Evolutionary conservation across 192 early-diverging fungal species (phyloP).

Genomic region (Jimgerdemannia flammicorona): DNA sequence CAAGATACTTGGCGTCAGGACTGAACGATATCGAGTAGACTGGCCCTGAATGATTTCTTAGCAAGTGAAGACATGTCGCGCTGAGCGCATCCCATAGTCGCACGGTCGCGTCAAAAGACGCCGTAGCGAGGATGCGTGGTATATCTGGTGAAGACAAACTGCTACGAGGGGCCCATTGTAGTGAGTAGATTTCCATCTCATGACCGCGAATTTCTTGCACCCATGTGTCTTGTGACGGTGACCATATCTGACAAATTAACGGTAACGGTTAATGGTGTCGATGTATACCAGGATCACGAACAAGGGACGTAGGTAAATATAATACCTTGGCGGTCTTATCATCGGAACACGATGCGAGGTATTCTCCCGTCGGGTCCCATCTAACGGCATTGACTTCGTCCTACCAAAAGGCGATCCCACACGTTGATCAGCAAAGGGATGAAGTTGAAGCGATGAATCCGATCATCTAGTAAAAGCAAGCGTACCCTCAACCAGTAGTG

Average conservation of each 20-base stretch:
- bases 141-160: conserved; percentile 31
- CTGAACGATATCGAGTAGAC: conserved; percentile 76
- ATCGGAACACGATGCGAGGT: conserved; percentile 76
- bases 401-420: conserved; percentile 7
- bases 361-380: conserved; percentile 66
- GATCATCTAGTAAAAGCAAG: no score
- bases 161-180: conserved; percentile 75
- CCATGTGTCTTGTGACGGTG: conserved; percentile 49
- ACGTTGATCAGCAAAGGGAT: background rate
- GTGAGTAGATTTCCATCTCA: conserved; percentile 70
- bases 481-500: background rate
- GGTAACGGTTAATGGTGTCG: conserved; percentile 2
- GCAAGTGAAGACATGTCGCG: conserved; percentile 59
- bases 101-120: conserved; percentile 78
- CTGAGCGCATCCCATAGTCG: conserved; percentile 83
- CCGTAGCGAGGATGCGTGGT: conserved; percentile 61
- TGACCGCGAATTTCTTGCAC: conserved; percentile 65
- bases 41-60: conserved; percentile 66
- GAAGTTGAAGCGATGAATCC: background rate
- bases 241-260: conserved; percentile 47
- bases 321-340: conserved; percentile 61
- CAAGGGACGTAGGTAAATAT: background rate
- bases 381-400: conserved; percentile 74
- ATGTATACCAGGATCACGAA: conserved; percentile 10
- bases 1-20: conserved; percentile 68